phyloP scores from a whole-genome alignment of 208 protist species.

The Acanthamoeba royreba region DNA sequence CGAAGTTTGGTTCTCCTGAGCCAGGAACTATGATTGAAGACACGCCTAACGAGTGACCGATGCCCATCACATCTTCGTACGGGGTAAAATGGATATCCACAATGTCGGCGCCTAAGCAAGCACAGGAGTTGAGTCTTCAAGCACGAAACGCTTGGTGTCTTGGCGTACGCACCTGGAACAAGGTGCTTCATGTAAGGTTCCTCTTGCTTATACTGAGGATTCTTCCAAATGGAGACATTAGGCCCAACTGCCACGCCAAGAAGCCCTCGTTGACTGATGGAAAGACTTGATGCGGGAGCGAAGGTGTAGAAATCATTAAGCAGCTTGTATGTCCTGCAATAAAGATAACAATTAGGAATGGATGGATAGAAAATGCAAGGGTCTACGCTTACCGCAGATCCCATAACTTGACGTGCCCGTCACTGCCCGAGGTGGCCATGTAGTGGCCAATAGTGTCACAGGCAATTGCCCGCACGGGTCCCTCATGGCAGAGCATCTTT shows the following conservation, averaged over 20 bases:
- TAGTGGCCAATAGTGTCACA: slow-evolving; percentile 69
- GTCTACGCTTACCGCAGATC: slow-evolving; percentile 93
- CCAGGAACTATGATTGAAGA: slow-evolving; percentile 77
- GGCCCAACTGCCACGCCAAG: slow-evolving; percentile 73
- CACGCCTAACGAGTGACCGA: slow-evolving; percentile 79
- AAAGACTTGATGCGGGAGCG: slow-evolving; percentile 60
- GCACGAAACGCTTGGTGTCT: not conserved
- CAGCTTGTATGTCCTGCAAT: slow-evolving; percentile 48
- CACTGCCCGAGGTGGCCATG: slow-evolving; percentile 92
- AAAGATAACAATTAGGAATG: not conserved
- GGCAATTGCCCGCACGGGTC: slow-evolving; percentile 39
- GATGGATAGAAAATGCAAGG: not conserved
- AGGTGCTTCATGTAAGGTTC: slow-evolving; percentile 79
- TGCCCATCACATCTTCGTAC: slow-evolving; percentile 87
- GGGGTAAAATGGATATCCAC: slow-evolving; percentile 78
- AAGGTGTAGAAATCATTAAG: slow-evolving; percentile 61
- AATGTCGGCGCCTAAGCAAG: not conserved
- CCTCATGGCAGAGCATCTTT: slow-evolving; percentile 93
- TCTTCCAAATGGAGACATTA: slow-evolving; percentile 61
- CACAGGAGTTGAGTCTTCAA: too few relatives aligned
- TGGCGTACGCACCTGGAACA: not conserved
- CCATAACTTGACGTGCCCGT: slow-evolving; percentile 96
- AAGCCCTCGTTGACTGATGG: slow-evolving; percentile 78
- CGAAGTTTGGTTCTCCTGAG: slow-evolving; percentile 87
- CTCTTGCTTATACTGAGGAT: slow-evolving; percentile 45